Evolutionary conservation across 495 filamentous ascomycete species (phyloP).

Genomic region (Penicillium coffeae): DNA sequence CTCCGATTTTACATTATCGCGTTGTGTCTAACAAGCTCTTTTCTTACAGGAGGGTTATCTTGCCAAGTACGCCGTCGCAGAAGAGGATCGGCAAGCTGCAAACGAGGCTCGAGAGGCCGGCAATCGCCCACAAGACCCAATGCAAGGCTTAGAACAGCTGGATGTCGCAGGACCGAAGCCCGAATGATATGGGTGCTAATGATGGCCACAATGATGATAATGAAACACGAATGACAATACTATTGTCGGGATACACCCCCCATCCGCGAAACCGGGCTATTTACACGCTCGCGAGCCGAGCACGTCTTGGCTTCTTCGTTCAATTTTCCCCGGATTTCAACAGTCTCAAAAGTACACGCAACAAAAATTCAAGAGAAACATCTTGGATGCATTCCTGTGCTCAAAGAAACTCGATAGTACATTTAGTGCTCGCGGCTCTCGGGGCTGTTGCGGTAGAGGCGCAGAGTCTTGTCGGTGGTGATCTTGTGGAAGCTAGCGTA

Average conservation of each 20-base stretch:
- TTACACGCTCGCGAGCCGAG: conserved; percentile 32
- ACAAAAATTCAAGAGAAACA: conserved; percentile 24
- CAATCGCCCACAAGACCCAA: conserved; percentile 71
- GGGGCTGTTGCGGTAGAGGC: conserved; percentile 57
- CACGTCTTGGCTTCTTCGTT: conserved; percentile 19
- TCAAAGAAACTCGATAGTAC: conserved; percentile 38
- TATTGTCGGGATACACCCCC: conserved; percentile 30
- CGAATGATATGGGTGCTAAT: conserved; percentile 45
- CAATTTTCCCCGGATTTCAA: conserved; percentile 21
- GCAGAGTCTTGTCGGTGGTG: conserved; percentile 83
- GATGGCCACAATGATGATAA: conserved; percentile 11
- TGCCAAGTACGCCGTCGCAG: conserved; percentile 81
- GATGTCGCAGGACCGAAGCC: conserved; percentile 91
- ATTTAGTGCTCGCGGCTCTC: conserved; percentile 47
- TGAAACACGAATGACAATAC: conserved; percentile 29
- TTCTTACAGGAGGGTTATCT: conserved; percentile 79
- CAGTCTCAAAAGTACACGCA: conserved; percentile 35
- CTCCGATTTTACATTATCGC: not conserved
- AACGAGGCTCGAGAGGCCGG: conserved; percentile 52
- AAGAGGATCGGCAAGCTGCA: conserved; percentile 71
- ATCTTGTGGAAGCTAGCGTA: conserved; percentile 83
- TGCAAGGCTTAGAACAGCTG: conserved; percentile 90
- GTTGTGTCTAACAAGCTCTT: conserved; percentile 17
- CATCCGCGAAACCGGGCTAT: conserved; percentile 36
- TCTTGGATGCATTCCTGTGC: conserved; percentile 30